Conservation (phyloP, 176 grass and related monocot genomes). For the Cenchrus purpureus region DNA sequence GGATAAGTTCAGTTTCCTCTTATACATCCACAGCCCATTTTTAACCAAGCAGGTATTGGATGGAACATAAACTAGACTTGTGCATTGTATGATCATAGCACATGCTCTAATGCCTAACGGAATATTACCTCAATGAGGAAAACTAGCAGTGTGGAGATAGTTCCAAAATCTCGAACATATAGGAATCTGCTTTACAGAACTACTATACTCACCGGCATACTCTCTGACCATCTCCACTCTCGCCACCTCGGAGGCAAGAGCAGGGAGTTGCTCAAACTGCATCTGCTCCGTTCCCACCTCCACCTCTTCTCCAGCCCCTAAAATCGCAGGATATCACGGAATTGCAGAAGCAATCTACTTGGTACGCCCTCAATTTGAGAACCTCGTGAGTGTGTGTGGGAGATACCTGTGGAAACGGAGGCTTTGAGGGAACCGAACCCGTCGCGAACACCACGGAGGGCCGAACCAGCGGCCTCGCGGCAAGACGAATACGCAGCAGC, state of each 20-base stretch:
- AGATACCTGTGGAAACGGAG: slow-evolving; percentile 39
- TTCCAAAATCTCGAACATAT: slow-evolving; percentile 5
- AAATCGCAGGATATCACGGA: not conserved
- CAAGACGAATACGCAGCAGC: slow-evolving; percentile 46
- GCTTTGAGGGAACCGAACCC: slow-evolving; percentile 52
- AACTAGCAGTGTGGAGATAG: not conserved
- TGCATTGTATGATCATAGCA: not conserved
- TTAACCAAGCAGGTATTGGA: not conserved
- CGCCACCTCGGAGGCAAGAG: slow-evolving; percentile 81
- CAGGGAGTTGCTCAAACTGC: slow-evolving; percentile 63
- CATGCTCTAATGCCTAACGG: not conserved
- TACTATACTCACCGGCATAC: slow-evolving; percentile 64
- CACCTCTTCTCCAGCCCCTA: slow-evolving; percentile 44
- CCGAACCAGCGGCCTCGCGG: slow-evolving; percentile 37
- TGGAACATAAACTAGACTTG: not conserved
- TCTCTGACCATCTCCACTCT: slow-evolving; percentile 74
- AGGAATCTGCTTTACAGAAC: not conserved
- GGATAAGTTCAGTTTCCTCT: not conserved
- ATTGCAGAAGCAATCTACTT: not conserved
- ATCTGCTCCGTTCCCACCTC: slow-evolving; percentile 46
- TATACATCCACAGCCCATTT: not conserved
- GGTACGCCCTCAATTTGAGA: not conserved
- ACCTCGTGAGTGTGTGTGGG: slow-evolving; percentile 20
- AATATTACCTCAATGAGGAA: not conserved
- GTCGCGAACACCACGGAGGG: slow-evolving; percentile 47